A percentile compares a stretch with the other conserved stretches of the same genome.
Evolutionary conservation across 2,329 filamentous ascomycete species (phyloP).

Genomic region (Hypoxylon sp.): DNA sequence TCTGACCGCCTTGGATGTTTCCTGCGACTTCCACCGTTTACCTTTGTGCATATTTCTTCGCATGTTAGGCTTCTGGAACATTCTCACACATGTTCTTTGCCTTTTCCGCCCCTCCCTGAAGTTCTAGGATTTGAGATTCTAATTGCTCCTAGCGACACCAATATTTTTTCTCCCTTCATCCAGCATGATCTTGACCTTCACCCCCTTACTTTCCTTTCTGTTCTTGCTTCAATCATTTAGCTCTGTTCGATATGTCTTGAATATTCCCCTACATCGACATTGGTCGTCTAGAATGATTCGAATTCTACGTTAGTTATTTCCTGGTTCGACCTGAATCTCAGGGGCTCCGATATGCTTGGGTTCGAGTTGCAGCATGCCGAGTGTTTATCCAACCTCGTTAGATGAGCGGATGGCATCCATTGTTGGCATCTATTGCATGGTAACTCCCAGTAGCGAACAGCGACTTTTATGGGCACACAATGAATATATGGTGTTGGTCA

Average conservation of each 20-base stretch:
- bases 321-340: background rate
- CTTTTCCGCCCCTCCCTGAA: conserved; percentile 6
- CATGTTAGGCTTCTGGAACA: conserved; percentile 18
- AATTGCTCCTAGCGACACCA: too few species aligned
- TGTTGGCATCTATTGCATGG: background rate
- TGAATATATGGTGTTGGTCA: background rate
- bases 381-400: background rate
- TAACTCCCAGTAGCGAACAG: background rate
- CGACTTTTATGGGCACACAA: background rate
- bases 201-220: background rate
- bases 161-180: background rate
- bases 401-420: background rate
- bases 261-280: background rate
- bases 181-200: background rate
- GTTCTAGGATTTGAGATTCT: conserved; percentile 9
- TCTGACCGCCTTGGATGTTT: conserved; percentile 6
- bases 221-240: background rate
- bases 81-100: conserved; percentile 7
- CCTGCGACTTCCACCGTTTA: conserved; percentile 1
- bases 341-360: background rate
- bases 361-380: background rate
- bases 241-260: background rate
- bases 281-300: background rate
- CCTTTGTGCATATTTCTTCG: conserved; percentile 15
- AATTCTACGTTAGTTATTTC: background rate